These are phyloP conservation scores for Dissoconium aciculare DNA, from an alignment of 2,329 filamentous ascomycete species.

Conservation along the genomic window DNA sequence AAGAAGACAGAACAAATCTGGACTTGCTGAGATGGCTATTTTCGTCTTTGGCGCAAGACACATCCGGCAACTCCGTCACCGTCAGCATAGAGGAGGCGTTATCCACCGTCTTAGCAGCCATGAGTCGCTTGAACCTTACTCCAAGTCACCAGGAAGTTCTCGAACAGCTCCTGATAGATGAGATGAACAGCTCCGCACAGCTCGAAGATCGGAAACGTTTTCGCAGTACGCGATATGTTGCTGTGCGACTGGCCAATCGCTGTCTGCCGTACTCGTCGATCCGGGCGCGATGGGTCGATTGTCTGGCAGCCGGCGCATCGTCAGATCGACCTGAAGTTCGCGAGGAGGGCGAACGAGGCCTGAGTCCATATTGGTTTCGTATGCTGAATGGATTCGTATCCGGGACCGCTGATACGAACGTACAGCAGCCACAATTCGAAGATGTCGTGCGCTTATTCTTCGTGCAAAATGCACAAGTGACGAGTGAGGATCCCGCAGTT, in stretches of 20 bases:
- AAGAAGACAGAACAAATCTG: conserved; percentile 29
- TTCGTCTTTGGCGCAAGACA: conserved; percentile 64
- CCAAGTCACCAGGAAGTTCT: conserved; percentile 30
- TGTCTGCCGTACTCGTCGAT: conserved; percentile 69
- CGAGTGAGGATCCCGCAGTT: conserved; percentile 14
- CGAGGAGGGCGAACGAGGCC: conserved; percentile 77
- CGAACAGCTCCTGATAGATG: conserved; percentile 48
- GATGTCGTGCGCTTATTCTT: conserved; percentile 34
- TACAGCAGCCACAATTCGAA: conserved; percentile 31
- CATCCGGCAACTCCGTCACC: conserved; percentile 55
- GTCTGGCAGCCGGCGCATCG: conserved; percentile 58
- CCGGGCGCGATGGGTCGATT: conserved; percentile 71
- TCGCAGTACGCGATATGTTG: conserved; percentile 66
- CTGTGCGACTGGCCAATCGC: conserved; percentile 77
- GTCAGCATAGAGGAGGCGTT: conserved; percentile 83
- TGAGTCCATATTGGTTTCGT: conserved; percentile 62
- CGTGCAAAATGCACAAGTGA: conserved; percentile 16
- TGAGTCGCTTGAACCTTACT: conserved; percentile 32
- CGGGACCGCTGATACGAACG: conserved; percentile 13
- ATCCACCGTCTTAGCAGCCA: conserved; percentile 56
- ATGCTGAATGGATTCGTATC: conserved; percentile 39
- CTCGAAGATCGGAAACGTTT: conserved; percentile 17
- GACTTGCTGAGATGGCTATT: conserved; percentile 65
- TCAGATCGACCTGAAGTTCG: conserved; percentile 66
- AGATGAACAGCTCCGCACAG: conserved; percentile 29